phyloP scores from a whole-genome alignment of 2,329 filamentous ascomycete species.

The Neurospora sp. region DNA sequence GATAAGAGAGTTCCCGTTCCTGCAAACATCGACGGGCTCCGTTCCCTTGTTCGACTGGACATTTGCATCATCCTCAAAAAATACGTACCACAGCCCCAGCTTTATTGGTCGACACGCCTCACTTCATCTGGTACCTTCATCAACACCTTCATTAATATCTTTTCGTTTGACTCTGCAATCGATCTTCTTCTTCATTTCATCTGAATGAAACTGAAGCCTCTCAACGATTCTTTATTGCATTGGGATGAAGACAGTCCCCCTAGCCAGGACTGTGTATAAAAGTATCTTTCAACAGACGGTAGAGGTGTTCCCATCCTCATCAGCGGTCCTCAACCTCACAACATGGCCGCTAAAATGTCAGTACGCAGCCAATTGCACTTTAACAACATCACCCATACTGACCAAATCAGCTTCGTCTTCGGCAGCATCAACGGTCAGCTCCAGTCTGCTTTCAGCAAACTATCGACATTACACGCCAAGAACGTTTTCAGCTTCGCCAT shows the following conservation, averaged over 20 bases:
- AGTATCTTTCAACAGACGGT: not conserved
- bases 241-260: not conserved
- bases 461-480: slow-evolving; percentile 71
- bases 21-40: not conserved
- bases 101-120: not conserved
- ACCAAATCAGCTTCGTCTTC: slow-evolving; percentile 56
- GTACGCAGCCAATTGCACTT: slow-evolving; percentile 8
- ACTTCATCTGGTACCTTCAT: not conserved
- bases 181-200: not conserved
- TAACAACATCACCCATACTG: slow-evolving; percentile 11
- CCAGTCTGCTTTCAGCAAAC: slow-evolving; percentile 65
- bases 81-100: slow-evolving; percentile 1
- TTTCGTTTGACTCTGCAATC: not conserved
- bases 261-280: not conserved
- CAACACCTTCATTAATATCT: not conserved
- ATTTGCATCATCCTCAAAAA: slow-evolving; percentile 5
- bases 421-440: slow-evolving; percentile 77
- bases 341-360: slow-evolving; percentile 19
- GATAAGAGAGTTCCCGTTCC: slow-evolving; percentile 1
- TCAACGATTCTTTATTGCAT: not conserved
- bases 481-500: slow-evolving; percentile 83
- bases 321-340: not conserved
- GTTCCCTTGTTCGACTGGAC: not conserved
- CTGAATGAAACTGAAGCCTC: not conserved
- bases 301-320: not conserved